Base-by-base conservation (phyloP, 179 eudicot genomes). In the Actinidia polygama region DNA sequence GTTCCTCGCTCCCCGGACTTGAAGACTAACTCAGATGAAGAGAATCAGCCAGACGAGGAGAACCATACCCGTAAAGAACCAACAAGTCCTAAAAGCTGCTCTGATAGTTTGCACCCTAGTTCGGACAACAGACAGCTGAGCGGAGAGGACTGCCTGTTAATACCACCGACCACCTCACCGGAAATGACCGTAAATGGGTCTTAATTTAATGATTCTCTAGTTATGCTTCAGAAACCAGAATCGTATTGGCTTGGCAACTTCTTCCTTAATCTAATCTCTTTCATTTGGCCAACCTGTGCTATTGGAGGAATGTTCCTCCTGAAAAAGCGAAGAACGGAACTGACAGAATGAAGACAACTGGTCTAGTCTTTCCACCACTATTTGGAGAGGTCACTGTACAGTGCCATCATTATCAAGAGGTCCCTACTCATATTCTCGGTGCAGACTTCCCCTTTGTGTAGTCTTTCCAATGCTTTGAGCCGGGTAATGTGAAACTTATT, bases 111-210 rank as follows among this genome's bases (percentile, higher is more conserved):
- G 46, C 80, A 86, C 19, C 82, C 67, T 78, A 73, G 77, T 68
- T 79, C 82, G 51, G 95, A 87, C 50, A 89, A 82, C 51, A 84
- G 91, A 80, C 84, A 83, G 54, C 71, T 80, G 46, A 88, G 75
- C 59, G 91, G 88, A 73, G 92, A 90, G 75, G 95, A 93, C 46
- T 80, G 73, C 78, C 83, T 90, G 1, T 83, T 87, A 24, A 62
- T 90, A 54, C 86, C 94, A 0, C 83, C 94, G 10, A 90, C 80
- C 49, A 83, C 94, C 59, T 87, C 96, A 23, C 83, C 92, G 0
- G 94, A 96, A 80, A 95, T 91, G 95, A 84, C 90, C 71, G 94
- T 91, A n/a, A 90, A 89, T 84, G 99, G 98, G 66, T 93, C 98
- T 24, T 92, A 78, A 89, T 26, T 77, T 79, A 47, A 15, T 68